phyloP scores from a whole-genome alignment of 768 basidiomycete genomes.

The Steccherinum ochraceum region DNA sequence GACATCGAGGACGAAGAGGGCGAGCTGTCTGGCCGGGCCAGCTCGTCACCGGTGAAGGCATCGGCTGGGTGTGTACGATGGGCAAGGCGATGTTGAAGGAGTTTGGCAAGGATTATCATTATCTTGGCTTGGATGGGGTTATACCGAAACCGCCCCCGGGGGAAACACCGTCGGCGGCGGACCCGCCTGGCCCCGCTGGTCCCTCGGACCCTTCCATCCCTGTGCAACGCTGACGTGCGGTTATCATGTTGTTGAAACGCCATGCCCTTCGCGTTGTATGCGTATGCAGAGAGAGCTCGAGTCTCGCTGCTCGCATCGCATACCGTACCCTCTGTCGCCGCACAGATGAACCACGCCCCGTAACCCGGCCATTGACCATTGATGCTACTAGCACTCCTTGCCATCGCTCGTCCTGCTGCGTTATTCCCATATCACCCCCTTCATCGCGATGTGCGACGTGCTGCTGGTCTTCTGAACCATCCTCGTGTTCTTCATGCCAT shows the following conservation, averaged over 20 bases:
- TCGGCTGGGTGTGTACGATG: constrained; percentile 85
- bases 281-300: background rate
- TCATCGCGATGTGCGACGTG: no score
- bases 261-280: no score
- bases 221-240: background rate
- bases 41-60: constrained; percentile 64
- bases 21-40: constrained; percentile 81
- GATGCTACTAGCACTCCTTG: background rate
- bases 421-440: background rate
- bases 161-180: background rate
- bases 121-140: constrained; percentile 65
- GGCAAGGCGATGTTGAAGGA: constrained; percentile 84
- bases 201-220: background rate
- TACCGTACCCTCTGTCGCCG: background rate
- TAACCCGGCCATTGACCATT: background rate
- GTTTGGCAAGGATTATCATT: constrained; percentile 70
- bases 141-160: constrained; percentile 28
- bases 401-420: background rate
- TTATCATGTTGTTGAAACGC: background rate
- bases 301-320: background rate
- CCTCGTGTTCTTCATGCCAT: no score
- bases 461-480: no score
- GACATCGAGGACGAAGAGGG: constrained; percentile 84
- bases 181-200: background rate
- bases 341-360: background rate